Evolutionary conservation across 2,329 filamentous ascomycete genomes (phyloP).

Genomic region (Penicillium occitanis): DNA sequence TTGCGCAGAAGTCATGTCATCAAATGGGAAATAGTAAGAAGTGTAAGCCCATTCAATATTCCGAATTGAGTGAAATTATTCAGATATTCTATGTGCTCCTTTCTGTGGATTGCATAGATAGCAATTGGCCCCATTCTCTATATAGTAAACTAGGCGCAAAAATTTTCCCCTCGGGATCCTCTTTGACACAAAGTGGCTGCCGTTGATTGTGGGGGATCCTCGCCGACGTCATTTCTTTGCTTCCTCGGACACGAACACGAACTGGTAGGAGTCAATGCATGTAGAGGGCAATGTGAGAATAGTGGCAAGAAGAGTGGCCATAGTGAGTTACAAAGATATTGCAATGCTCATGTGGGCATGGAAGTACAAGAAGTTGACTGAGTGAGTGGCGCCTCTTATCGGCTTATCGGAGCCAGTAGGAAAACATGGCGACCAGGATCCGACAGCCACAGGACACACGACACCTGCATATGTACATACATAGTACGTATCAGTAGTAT

Average conservation of each 20-base stretch:
- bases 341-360: not conserved
- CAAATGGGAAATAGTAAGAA: not conserved
- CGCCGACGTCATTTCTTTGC: constrained; percentile 14
- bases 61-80: not conserved
- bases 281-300: not conserved
- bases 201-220: constrained; percentile 9
- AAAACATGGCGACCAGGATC: constrained; percentile 14
- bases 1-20: not conserved
- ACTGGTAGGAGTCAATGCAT: not conserved
- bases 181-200: not conserved
- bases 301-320: not conserved
- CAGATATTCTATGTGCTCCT: too few species aligned
- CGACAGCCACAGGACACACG: constrained; percentile 6
- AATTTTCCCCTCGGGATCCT: constrained; percentile 2
- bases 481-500: too few species aligned
- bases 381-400: not conserved
- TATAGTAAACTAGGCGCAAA: not conserved
- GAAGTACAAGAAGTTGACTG: not conserved
- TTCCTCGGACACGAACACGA: not conserved
- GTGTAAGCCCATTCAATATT: not conserved
- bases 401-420: constrained; percentile 14
- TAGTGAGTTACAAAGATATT: not conserved
- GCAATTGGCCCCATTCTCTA: not conserved
- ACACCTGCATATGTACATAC: not conserved
- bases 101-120: not conserved